These are phyloP conservation scores for Metschnikowia similis DNA, from an alignment of 805 yeast species.

Conservation along the genomic window DNA sequence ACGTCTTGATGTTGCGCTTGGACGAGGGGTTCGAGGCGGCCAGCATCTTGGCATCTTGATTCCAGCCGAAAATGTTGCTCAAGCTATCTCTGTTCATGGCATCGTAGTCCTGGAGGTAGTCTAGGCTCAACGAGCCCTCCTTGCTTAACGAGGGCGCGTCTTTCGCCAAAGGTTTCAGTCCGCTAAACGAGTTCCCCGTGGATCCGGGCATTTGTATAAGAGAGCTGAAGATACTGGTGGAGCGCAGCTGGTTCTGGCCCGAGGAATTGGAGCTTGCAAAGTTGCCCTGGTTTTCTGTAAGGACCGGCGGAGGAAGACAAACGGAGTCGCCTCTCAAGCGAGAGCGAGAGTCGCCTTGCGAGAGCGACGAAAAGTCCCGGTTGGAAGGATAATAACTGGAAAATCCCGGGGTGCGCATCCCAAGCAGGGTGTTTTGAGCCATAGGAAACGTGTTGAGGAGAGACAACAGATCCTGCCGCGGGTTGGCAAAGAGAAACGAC, in stretches of 20 bases:
- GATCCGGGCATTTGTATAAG: slow-evolving; percentile 38
- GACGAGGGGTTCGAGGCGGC: slow-evolving; percentile 2
- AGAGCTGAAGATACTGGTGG: slow-evolving; percentile 37
- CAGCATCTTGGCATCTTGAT: slow-evolving; percentile 14
- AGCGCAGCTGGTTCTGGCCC: slow-evolving; percentile 18
- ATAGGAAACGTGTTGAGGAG: slow-evolving; percentile 21
- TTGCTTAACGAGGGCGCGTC: neutral
- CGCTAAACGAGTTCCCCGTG: slow-evolving; percentile 30
- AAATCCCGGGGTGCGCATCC: slow-evolving; percentile 1
- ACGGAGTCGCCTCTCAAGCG: slow-evolving; percentile 34
- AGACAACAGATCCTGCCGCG: slow-evolving; percentile 29
- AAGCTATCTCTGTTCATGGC: slow-evolving; percentile 28
- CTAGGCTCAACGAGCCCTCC: slow-evolving; percentile 7
- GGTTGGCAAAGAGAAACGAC: slow-evolving; percentile 23
- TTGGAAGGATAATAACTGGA: slow-evolving; percentile 19
- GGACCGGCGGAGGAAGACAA: slow-evolving; percentile 35
- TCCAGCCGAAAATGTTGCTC: slow-evolving; percentile 29
- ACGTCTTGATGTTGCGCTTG: slow-evolving; percentile 9
- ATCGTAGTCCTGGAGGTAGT: slow-evolving; percentile 30
- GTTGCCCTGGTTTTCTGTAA: slow-evolving; percentile 1
- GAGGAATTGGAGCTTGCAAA: slow-evolving; percentile 2
- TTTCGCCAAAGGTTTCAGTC: slow-evolving; percentile 7
- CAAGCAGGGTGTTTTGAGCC: slow-evolving; percentile 5
- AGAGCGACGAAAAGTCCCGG: slow-evolving; percentile 14
- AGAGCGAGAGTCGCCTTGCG: slow-evolving; percentile 17